A percentile compares a stretch with the other conserved stretches of the same genome.
Evolutionary conservation across 352 stramenopile genomes (phyloP).

Genomic region (Lagenidium sp.): DNA sequence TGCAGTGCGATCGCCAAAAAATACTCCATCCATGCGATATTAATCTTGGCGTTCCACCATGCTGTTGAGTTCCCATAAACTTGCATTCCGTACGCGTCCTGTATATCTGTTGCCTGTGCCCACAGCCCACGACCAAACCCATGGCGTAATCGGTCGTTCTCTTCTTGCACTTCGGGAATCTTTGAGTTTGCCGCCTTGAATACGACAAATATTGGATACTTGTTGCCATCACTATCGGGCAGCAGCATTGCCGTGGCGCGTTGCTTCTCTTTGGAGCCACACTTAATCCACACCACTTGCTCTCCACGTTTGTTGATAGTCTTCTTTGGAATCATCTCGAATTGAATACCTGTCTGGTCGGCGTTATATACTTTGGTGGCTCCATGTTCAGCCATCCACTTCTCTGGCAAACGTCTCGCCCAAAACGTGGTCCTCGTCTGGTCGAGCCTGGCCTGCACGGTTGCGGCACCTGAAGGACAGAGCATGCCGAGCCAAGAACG

Average conservation of each 20-base stretch:
- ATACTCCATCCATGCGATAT: constrained; percentile 15
- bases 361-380: constrained; percentile 3
- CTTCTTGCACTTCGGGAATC: not conserved
- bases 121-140: constrained; percentile 9
- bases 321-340: constrained; percentile 12
- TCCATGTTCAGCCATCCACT: not conserved
- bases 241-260: constrained; percentile 19
- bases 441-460: not conserved
- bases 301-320: constrained; percentile 1
- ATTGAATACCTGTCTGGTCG: constrained; percentile 5
- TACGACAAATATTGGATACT: constrained; percentile 18
- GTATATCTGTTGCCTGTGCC: constrained; percentile 2
- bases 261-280: constrained; percentile 16
- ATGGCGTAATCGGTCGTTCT: constrained; percentile 11
- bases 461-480: constrained; percentile 4
- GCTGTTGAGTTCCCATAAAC: constrained; percentile 16
- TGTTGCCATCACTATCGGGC: constrained; percentile 11
- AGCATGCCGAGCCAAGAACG: constrained; percentile 3
- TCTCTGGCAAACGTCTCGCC: not conserved
- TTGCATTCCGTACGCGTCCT: constrained; percentile 2
- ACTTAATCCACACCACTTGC: constrained; percentile 9
- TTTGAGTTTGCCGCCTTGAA: constrained; percentile 14
- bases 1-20: constrained; percentile 14
- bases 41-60: constrained; percentile 18
- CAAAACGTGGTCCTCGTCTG: constrained; percentile 1